A percentile compares a stretch with the other conserved stretches of the same genome.
phyloP scores from a whole-genome alignment of 345 rosid genomes.

The Brassica rapa region DNA sequence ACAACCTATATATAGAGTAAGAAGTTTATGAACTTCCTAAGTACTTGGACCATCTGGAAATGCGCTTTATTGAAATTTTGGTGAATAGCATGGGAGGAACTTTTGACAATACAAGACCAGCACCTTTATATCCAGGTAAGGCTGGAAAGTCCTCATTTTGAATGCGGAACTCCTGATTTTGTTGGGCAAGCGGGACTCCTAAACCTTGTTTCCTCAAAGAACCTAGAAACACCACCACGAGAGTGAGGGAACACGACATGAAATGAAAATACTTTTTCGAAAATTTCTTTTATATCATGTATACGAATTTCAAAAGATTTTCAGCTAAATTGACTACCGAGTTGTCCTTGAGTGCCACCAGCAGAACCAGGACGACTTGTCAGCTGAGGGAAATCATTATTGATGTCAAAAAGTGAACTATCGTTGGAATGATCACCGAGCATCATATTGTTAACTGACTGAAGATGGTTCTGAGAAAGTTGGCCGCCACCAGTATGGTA shows the following conservation, averaged over 20 bases:
- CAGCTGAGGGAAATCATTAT: slow-evolving; percentile 88
- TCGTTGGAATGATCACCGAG: slow-evolving; percentile 78
- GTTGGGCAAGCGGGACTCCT: slow-evolving; percentile 90
- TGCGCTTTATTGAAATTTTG: background rate
- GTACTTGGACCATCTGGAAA: slow-evolving; percentile 3
- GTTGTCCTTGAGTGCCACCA: slow-evolving; percentile 97
- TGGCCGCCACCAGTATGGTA: slow-evolving; percentile 81
- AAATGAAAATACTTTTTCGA: background rate
- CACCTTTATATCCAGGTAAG: slow-evolving; percentile 97
- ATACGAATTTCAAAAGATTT: slow-evolving; percentile 23
- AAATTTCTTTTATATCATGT: background rate
- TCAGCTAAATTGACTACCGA: slow-evolving; percentile 51
- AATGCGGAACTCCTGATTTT: slow-evolving; percentile 98
- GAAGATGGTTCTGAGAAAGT: slow-evolving; percentile 85
- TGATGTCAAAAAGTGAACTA: slow-evolving; percentile 90
- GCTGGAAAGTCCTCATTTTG: slow-evolving; percentile 99
- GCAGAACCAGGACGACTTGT: slow-evolving; percentile 96
- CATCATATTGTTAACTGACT: slow-evolving; percentile 81
- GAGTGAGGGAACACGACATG: slow-evolving; percentile 39
- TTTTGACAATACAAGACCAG: slow-evolving; percentile 25
- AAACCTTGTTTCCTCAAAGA: slow-evolving; percentile 87
- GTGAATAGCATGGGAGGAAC: background rate
- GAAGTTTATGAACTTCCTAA: background rate
- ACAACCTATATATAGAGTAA: background rate
- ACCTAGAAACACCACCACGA: slow-evolving; percentile 49